Conservation (phyloP, 164 flowering plant genomes). For the Vitis labrusca region DNA sequence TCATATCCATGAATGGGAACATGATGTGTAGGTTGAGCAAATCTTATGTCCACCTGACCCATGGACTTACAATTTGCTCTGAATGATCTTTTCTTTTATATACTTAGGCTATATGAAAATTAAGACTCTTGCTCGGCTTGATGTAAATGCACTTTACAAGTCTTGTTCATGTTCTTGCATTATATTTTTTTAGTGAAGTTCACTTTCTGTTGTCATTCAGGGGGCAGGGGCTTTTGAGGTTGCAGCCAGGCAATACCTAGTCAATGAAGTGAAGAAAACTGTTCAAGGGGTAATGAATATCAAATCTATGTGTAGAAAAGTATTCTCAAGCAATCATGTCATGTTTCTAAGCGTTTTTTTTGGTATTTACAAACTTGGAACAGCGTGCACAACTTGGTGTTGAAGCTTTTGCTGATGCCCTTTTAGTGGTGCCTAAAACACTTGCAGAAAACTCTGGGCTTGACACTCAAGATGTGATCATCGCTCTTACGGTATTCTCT, state of each 20-base stretch:
- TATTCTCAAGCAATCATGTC: not conserved
- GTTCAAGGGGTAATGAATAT: conserved; percentile 79
- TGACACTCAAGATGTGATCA: conserved; percentile 93
- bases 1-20: too few species aligned
- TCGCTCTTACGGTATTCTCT: conserved; percentile 66
- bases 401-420: conserved; percentile 98
- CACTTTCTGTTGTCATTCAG: conserved; percentile 29
- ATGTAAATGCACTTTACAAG: too few species aligned
- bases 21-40: too few species aligned
- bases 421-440: conserved; percentile 93
- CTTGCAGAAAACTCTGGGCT: conserved; percentile 98
- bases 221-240: conserved; percentile 99
- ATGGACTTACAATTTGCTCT: too few species aligned
- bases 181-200: too few species aligned
- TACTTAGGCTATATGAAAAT: too few species aligned
- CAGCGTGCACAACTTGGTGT: conserved; percentile 99
- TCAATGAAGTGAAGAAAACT: conserved; percentile 91
- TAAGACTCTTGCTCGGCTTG: too few species aligned
- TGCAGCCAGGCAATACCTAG: conserved; percentile 87
- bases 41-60: too few species aligned
- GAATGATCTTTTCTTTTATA: too few species aligned
- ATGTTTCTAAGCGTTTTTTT: not conserved
- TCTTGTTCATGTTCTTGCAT: too few species aligned
- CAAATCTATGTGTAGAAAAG: not conserved
- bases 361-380: conserved; percentile 13